Evolutionary conservation across 1,284 basidiomycete species (phyloP).

Genomic region (Singerocomus inundabilis): DNA sequence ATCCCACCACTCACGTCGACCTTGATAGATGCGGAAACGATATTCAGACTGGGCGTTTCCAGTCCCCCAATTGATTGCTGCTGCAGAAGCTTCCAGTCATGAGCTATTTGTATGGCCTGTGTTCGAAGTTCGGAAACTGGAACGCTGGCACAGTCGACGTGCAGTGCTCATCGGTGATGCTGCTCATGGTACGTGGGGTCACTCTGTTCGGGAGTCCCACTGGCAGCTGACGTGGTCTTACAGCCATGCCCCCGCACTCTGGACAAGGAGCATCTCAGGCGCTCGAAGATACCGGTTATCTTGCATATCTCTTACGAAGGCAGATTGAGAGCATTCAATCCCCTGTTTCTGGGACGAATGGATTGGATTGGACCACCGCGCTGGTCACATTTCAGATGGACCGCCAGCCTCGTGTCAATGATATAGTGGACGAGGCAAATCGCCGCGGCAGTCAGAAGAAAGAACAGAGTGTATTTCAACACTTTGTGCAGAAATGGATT

Average conservation of each 20-base stretch:
- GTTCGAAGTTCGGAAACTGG: slow-evolving; percentile 26
- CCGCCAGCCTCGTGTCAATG: slow-evolving; percentile 29
- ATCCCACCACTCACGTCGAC: neutral
- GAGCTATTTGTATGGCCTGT: slow-evolving; percentile 31
- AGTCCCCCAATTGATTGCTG: slow-evolving; percentile 29
- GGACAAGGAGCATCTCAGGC: slow-evolving; percentile 36
- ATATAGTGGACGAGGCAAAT: slow-evolving; percentile 30
- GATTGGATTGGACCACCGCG: slow-evolving; percentile 14
- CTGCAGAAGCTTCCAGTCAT: slow-evolving; percentile 15
- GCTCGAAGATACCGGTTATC: slow-evolving; percentile 34
- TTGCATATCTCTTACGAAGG: slow-evolving; percentile 29
- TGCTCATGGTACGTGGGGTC: slow-evolving; percentile 28
- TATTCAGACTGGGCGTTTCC: slow-evolving; percentile 33
- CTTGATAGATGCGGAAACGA: slow-evolving; percentile 25
- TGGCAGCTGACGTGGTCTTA: neutral
- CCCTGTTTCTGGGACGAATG: neutral
- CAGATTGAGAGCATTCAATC: slow-evolving; percentile 6
- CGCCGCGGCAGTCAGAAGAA: slow-evolving; percentile 29
- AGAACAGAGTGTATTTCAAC: slow-evolving; percentile 15
- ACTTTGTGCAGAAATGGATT: slow-evolving; percentile 27
- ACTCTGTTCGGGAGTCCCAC: neutral
- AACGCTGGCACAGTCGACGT: slow-evolving; percentile 26
- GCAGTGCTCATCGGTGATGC: slow-evolving; percentile 34
- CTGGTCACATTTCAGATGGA: slow-evolving; percentile 28
- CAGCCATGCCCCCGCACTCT: slow-evolving; percentile 36